Evolutionary conservation across 495 filamentous ascomycete species (phyloP).

Genomic region (Gamarada debralockiae): DNA sequence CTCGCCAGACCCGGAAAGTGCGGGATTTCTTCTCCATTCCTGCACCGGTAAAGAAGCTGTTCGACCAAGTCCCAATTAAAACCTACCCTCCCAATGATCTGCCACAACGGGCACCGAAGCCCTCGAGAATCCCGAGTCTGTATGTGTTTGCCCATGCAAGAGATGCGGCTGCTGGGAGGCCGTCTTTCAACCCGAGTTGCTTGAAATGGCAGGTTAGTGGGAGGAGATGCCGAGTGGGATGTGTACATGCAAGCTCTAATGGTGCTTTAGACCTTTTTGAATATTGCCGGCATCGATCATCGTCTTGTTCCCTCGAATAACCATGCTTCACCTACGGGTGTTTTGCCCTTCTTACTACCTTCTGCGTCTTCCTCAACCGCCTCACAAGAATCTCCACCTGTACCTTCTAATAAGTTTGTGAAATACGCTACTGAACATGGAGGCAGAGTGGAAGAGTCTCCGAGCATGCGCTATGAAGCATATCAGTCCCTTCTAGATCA

Average conservation of each 20-base stretch:
- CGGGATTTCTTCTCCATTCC: constrained; percentile 59
- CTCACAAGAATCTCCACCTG: constrained; percentile 31
- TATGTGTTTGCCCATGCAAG: constrained; percentile 72
- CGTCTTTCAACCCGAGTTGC: constrained; percentile 90
- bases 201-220: constrained; percentile 89
- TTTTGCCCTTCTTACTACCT: constrained; percentile 83
- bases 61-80: constrained; percentile 75
- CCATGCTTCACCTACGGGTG: constrained; percentile 85
- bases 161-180: constrained; percentile 57
- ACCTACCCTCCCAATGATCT: constrained; percentile 76
- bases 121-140: constrained; percentile 55
- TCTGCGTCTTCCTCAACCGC: constrained; percentile 27
- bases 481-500: constrained; percentile 79
- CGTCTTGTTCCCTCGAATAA: constrained; percentile 74
- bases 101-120: constrained; percentile 57
- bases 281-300: constrained; percentile 68
- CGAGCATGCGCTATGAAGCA: constrained; percentile 63
- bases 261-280: constrained; percentile 71
- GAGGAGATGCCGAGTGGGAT: not conserved
- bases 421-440: constrained; percentile 59
- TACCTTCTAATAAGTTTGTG: constrained; percentile 65
- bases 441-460: constrained; percentile 45
- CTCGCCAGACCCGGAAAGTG: not conserved
- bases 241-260: not conserved
- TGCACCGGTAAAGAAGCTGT: constrained; percentile 70